Percentiles rank a stretch among this genome's conserved stretches.
Evolutionary conservation across 2,329 filamentous ascomycete genomes (phyloP).

Genomic region (Daldinia sp.): DNA sequence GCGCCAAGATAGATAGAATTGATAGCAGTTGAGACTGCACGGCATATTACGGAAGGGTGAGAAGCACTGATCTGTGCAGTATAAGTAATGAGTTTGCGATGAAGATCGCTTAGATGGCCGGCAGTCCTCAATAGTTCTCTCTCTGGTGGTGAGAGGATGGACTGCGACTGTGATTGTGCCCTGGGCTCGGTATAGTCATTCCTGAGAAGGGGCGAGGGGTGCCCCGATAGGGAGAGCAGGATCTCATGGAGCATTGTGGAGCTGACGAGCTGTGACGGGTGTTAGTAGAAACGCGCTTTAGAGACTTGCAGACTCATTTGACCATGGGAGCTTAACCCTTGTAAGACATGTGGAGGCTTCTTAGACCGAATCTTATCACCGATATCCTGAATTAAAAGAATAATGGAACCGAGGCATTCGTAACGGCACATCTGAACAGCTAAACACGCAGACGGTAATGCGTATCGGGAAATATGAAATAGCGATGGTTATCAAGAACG

Average conservation of each 20-base stretch:
- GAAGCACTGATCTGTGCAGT: conserved; percentile 74
- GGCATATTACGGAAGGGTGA: conserved; percentile 85
- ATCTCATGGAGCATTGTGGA: conserved; percentile 94
- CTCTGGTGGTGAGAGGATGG: conserved; percentile 79
- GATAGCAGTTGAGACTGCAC: conserved; percentile 85
- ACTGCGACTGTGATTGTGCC: conserved; percentile 49
- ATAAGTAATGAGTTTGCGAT: conserved; percentile 77
- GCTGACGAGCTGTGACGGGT: conserved; percentile 35
- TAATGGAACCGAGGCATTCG: conserved; percentile 64
- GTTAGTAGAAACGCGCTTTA: conserved; percentile 45
- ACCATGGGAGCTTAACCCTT: conserved; percentile 41
- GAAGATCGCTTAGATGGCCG: conserved; percentile 81
- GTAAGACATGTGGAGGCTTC: conserved; percentile 49
- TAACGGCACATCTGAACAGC: conserved; percentile 63
- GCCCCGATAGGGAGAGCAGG: conserved; percentile 93
- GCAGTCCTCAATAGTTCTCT: conserved; percentile 82
- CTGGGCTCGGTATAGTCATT: conserved; percentile 60
- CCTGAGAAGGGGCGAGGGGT: conserved; percentile 88
- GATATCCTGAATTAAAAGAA: conserved; percentile 62
- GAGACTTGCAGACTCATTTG: conserved; percentile 12
- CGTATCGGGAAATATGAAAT: conserved; percentile 12
- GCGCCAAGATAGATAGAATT: conserved; percentile 78
- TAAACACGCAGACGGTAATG: not conserved
- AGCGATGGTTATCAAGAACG: not conserved
- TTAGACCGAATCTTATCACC: conserved; percentile 55